Base-by-base conservation (phyloP, 2,329 filamentous ascomycete species). In the Cercospora sojina region DNA sequence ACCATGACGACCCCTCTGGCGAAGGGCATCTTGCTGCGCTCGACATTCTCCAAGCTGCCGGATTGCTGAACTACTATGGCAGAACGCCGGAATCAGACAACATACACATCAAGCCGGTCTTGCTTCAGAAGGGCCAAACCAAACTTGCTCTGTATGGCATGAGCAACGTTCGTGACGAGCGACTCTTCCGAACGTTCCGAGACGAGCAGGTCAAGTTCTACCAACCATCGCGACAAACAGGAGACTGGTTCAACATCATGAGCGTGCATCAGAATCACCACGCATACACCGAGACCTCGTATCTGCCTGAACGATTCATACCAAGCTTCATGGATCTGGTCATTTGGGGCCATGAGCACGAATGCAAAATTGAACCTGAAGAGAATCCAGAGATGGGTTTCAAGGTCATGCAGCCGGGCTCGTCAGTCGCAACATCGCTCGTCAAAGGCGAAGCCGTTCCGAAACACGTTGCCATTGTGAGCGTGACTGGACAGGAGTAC, bases 1-100 rank as follows among this genome's bases (percentile, higher is more conserved):
- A 99, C 75, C 95, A 99, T 77, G 95, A 99, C 76, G 95, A 99
- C 76, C 95, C 95, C 0, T 96, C 93, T n/a, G 95, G 95, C 31
- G 93, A 97, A 74, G 95, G 93, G 10, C 92, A 96, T 77, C 90
- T 90, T 70, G 96, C 95, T 69, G 93, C 94, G 0, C 84, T 99
- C 10, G 95, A 99, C 77, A 80, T 99, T 16, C 84, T 99, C 3
- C 93, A 98, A 77, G 90, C 95, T 1, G 92, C 93, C 0, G 95
- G 95, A 0, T 82, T 99, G 13, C 83, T 99, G 73, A 99, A 99
- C 79, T 99, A 98, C 81, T 99, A 95, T 77, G 95, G 95, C 2
- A 90, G 93, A 43, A 91, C 92, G 1, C 91, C 92, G 0, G 91
- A 98, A 79, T 91, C 92, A 1, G 95, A 99, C 80, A 96, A 97